Percentiles rank a stretch among this genome's conserved stretches.
These are phyloP conservation scores for Geoglossum glabrum DNA, from an alignment of 495 filamentous ascomycete species.

Conservation along the genomic window DNA sequence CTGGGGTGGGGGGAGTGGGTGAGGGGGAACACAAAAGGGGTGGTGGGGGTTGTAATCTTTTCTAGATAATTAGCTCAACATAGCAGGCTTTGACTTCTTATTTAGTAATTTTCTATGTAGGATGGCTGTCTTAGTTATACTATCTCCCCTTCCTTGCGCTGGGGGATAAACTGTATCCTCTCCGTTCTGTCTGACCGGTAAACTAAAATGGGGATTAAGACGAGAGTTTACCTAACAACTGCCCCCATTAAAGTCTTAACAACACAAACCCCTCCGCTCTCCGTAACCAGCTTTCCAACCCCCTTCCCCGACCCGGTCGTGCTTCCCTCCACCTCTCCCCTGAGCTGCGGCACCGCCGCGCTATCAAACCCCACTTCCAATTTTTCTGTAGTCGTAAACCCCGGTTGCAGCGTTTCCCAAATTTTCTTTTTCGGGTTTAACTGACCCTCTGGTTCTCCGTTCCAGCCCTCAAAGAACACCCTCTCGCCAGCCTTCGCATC, in stretches of 20 bases:
- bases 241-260: conserved; percentile 55
- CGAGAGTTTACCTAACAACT: conserved; percentile 42
- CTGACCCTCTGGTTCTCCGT: conserved; percentile 72
- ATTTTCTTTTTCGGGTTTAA: conserved; percentile 99
- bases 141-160: no score
- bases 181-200: neutral
- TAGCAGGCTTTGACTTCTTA: no score
- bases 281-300: conserved; percentile 33
- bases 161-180: no score
- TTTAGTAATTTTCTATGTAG: no score
- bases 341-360: conserved; percentile 34
- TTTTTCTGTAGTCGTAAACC: conserved; percentile 66
- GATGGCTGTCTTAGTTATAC: no score
- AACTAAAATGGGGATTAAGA: no score
- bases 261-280: conserved; percentile 49
- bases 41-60: no score
- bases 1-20: no score
- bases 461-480: conserved; percentile 85
- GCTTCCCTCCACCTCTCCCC: conserved; percentile 29
- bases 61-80: no score
- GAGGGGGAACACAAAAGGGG: no score
- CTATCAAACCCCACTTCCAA: conserved; percentile 65
- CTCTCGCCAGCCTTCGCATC: conserved; percentile 59
- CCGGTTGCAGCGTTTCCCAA: conserved; percentile 89
- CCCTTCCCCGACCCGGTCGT: conserved; percentile 10